Base-by-base conservation (phyloP, 2,329 filamentous ascomycete genomes). In the Talaromyces atroroseus region DNA sequence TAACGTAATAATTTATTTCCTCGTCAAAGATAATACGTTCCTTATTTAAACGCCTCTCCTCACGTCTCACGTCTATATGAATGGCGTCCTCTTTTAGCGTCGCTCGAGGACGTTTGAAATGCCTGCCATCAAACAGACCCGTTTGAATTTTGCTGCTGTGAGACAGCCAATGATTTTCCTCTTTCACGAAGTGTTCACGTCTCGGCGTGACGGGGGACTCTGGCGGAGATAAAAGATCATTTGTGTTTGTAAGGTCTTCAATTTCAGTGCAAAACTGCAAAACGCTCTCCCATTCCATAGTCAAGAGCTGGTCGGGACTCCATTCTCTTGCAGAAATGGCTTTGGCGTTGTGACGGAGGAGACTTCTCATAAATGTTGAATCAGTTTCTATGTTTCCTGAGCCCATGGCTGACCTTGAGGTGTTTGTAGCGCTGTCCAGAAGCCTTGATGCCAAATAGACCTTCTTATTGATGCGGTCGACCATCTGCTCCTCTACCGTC, bases 361-460 rank as follows among this genome's bases (percentile, higher is more conserved):
- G 5, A n/a, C 49, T 44, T 12, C 20, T 26, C 18, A 54, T 49
- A 1, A 54, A 20, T 16, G 29, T 18, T 2, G 46, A 38, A 18
- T 55, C 46, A 2, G 24, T 34, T 6, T 38, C 14, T 1, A 32
- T 2, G 2, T 18, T 14, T 7, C 36, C 23, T 29, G 36, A 32
- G 2, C n/a, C 20, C 44, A 18, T 44, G 11, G 12, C 8, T 7
- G 18, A 21, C 2, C 20, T 55, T 16, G 46, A 21, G 10, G 5
- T 16, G 10, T 45, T 34, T 3, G n/a, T 12, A 79, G 84, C 82
- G 1, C 77, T 77, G 58, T 84, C 82, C 0, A 80, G 84, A 18
- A 85, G 80, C 62, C 83, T 85, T 0, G 80, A 75, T 0, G 81
- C 83, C 0, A 85, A 71, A 59, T 85, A 85, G 0, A 84, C 70